Evolutionary conservation across 352 stramenopile species (phyloP), one percentile per base, ranked within the genome.

Genomic region (Halophytophthora batemanensis): DNA sequence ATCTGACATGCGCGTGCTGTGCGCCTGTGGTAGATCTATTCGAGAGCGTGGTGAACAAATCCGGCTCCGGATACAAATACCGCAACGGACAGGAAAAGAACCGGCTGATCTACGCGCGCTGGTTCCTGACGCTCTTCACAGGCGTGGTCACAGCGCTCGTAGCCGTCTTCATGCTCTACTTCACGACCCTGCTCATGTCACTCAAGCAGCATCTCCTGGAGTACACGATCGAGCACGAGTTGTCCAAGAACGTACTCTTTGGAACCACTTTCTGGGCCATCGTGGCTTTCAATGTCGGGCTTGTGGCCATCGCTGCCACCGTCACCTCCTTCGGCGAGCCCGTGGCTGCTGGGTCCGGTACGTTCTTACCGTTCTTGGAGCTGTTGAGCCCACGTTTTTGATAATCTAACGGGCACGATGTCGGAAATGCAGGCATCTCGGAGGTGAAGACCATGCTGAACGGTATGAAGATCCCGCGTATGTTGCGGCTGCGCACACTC

Each of bases 371-470:
- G 19, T 19, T 19, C 39, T 29, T 47, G 12, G 19, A 11, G 22
- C 33, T 64, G 2, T 22, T 45, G 19, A 37, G 11, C 11, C 17
- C 14, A 64, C n/a, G n/a, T n/a, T 10, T 47, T 44, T 10, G 41
- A 41, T 12, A 28, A 28, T 22, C 19, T 50, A 13, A 12, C 37
- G 25, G 43, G 25, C 29, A 31, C 29, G n/a, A 28, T 45, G 5
- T 8, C 11, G 0, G 25, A 21, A 23, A 21, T 10, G 23, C 46
- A 86, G 90, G 90, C 21, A 97, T 98, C 41, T 95, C 89, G 18
- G 88, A 97, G 62, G 82, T 98, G 45, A 97, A 97, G 64, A 93
- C 86, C 13, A 97, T 90, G 50, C 75, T 98, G 11, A 98, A 98
- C 56, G 91, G 82, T 35, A 87, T 93, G 66, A 93, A 93, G 50